Evolutionary conservation across 257 asterid genomes (phyloP).

Genomic region (Solanum pinnatisectum): DNA sequence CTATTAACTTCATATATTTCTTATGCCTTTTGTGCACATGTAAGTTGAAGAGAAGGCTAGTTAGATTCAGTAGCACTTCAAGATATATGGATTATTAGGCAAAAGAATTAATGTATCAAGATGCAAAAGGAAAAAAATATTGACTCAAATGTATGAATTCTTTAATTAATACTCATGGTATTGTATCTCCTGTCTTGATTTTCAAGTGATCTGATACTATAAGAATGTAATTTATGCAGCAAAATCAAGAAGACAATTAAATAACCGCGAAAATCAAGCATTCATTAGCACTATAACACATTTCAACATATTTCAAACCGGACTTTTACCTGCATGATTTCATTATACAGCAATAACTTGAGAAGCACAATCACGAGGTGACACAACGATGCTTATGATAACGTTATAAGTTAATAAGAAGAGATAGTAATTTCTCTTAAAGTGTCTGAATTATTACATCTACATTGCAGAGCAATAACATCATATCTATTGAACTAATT

Average conservation of each 20-base stretch:
- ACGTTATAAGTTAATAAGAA: background rate
- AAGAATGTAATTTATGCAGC: background rate
- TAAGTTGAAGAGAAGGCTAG: constrained; percentile 22
- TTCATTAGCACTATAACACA: background rate
- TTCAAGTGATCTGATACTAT: background rate
- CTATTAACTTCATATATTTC: constrained; percentile 19
- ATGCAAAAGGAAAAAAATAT: background rate
- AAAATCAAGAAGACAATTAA: background rate
- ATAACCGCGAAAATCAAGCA: background rate
- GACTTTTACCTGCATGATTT: background rate
- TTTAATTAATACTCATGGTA: background rate
- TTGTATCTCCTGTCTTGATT: background rate
- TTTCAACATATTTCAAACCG: background rate
- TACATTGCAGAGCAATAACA: background rate
- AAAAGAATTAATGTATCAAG: background rate
- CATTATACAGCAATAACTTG: background rate
- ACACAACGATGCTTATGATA: background rate
- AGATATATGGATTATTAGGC: background rate
- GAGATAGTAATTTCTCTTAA: background rate
- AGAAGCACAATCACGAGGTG: background rate
- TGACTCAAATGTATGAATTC: background rate
- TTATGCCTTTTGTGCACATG: constrained; percentile 26
- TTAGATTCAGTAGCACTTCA: background rate
- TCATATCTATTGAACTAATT: background rate
- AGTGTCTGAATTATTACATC: background rate